A percentile compares a stretch with the other conserved stretches of the same genome.
phyloP scores from a whole-genome alignment of 176 grass and related monocot genomes.

The Aegilops tauschii region DNA sequence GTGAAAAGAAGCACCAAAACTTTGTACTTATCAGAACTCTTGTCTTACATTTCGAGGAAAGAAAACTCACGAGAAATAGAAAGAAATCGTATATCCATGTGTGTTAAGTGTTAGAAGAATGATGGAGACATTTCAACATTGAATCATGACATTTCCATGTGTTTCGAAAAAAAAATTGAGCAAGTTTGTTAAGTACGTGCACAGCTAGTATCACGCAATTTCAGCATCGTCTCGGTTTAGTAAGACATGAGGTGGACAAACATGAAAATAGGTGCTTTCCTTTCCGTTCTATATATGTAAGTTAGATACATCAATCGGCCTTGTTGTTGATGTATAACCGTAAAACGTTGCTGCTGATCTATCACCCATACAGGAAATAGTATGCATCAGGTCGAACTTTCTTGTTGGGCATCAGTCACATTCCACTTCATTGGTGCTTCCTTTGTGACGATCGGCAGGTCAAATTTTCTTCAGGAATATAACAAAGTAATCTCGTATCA shows the following conservation, averaged over 20 bases:
- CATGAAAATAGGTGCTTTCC: not conserved
- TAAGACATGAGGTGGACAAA: not conserved
- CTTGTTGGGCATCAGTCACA: not conserved
- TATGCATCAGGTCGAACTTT: conserved; percentile 14
- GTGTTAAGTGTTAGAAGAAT: not conserved
- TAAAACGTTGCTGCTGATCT: not conserved
- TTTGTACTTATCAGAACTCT: not conserved
- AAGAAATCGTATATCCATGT: not conserved
- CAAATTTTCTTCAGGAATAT: not conserved
- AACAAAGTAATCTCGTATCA: not conserved
- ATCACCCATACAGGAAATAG: not conserved
- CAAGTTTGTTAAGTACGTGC: not conserved
- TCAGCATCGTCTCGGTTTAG: not conserved
- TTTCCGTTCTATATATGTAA: not conserved
- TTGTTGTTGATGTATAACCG: not conserved
- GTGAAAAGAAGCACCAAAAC: not conserved
- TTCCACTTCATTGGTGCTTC: not conserved
- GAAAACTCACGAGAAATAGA: not conserved
- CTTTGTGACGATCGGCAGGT: not conserved
- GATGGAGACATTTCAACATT: not conserved
- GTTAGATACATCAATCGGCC: not conserved
- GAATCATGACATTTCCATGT: not conserved
- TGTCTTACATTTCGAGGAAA: not conserved
- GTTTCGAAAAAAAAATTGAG: not conserved
- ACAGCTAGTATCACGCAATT: not conserved